Conservation (phyloP, 1,284 basidiomycete genomes). For the Phaffia rhodozyma region DNA sequence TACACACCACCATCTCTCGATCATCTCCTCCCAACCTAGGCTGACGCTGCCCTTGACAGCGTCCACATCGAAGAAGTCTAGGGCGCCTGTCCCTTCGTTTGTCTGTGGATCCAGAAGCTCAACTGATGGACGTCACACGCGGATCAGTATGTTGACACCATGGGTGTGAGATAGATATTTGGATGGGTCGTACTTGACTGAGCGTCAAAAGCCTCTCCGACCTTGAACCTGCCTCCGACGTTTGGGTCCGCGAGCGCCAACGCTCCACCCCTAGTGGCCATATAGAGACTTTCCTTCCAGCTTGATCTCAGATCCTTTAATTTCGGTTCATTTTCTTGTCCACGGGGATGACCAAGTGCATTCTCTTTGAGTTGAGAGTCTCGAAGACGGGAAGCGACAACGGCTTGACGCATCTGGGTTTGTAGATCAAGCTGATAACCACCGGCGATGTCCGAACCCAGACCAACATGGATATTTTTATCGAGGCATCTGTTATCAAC, state of each 20-base stretch:
- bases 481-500: conserved; percentile 41
- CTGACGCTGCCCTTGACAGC: conserved; percentile 24
- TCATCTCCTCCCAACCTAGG: conserved; percentile 42
- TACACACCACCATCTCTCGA: conserved; percentile 81
- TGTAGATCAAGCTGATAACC: conserved; percentile 68
- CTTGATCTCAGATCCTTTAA: conserved; percentile 41
- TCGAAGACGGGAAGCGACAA: conserved; percentile 56
- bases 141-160: conserved; percentile 3
- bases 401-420: conserved; percentile 62
- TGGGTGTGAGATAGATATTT: too few relatives aligned
- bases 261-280: conserved; percentile 66
- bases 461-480: conserved; percentile 51
- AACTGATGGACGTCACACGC: conserved; percentile 33
- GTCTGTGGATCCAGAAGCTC: conserved; percentile 32
- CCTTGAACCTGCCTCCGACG: conserved; percentile 46
- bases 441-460: conserved; percentile 73
- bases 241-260: conserved; percentile 46
- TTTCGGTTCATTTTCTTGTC: not conserved
- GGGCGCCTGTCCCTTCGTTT: conserved; percentile 44
- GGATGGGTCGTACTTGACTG: conserved; percentile 68
- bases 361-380: conserved; percentile 43
- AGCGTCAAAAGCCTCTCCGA: conserved; percentile 66
- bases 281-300: conserved; percentile 66
- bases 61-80: conserved; percentile 52
- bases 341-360: conserved; percentile 1